A percentile compares a stretch with the other conserved stretches of the same genome.
Conservation (phyloP, 2,329 filamentous ascomycete genomes). For the Penicillium corylophilum region DNA sequence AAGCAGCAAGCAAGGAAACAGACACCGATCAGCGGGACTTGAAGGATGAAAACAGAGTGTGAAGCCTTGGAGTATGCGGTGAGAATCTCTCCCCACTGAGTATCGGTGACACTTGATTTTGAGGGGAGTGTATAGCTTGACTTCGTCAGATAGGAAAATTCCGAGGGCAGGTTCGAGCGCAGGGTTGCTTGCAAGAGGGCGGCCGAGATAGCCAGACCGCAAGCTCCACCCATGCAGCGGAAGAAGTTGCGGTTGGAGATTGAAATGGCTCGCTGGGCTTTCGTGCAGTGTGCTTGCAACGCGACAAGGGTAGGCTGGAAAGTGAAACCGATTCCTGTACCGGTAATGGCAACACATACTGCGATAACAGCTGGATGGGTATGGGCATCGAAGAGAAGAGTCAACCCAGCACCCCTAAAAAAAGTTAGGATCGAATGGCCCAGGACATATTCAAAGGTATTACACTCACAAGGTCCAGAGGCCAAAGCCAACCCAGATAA, state of each 20-base stretch:
- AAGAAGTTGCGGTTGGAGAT: constrained; percentile 65
- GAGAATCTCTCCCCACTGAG: constrained; percentile 45
- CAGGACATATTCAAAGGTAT: not conserved
- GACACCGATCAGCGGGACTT: constrained; percentile 54
- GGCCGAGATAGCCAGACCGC: constrained; percentile 58
- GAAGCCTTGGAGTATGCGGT: constrained; percentile 56
- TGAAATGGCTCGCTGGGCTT: constrained; percentile 60
- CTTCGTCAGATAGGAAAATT: constrained; percentile 39
- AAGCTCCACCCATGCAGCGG: constrained; percentile 58
- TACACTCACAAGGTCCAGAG: constrained; percentile 48
- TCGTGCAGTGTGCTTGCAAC: constrained; percentile 57
- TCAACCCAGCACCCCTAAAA: constrained; percentile 51
- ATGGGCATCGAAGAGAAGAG: constrained; percentile 49
- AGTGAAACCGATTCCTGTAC: constrained; percentile 54
- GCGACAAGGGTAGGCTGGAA: constrained; percentile 58
- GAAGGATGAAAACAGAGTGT: constrained; percentile 57
- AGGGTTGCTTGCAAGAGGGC: constrained; percentile 48
- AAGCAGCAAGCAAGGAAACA: constrained; percentile 54
- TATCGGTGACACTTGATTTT: constrained; percentile 26
- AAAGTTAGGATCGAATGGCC: constrained; percentile 1
- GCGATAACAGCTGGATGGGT: constrained; percentile 52
- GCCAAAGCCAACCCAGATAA: constrained; percentile 53
- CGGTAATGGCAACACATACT: constrained; percentile 52
- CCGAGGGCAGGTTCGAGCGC: constrained; percentile 39
- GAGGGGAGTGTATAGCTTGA: constrained; percentile 42